Conservation (phyloP, 768 basidiomycete species). For the Kwoniella dendrophila region DNA sequence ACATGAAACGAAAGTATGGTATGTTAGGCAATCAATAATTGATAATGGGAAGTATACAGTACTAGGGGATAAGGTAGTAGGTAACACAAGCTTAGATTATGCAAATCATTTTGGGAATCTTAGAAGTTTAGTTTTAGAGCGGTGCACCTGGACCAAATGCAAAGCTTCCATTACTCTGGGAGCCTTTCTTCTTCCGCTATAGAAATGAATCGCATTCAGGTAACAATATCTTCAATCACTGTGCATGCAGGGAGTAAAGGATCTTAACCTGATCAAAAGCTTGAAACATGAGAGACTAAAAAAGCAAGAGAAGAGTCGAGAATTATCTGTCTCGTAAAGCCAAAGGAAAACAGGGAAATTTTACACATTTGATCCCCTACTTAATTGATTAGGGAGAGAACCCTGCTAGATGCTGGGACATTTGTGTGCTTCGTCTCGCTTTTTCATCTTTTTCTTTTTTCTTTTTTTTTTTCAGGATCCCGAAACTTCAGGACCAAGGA, state of each 20-base stretch:
- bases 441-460: not conserved
- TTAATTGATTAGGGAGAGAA: not conserved
- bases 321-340: no score
- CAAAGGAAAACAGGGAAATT: no score
- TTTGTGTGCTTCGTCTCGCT: not conserved
- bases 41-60: no score
- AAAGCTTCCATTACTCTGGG: not conserved
- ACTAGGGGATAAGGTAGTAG: no score
- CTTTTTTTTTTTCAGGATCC: slow-evolving; percentile 1
- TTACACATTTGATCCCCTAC: no score
- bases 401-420: no score
- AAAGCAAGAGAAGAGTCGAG: no score
- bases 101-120: not conserved
- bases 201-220: not conserved
- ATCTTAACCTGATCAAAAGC: no score
- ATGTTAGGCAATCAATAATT: not conserved
- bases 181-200: not conserved
- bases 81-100: slow-evolving; percentile 2
- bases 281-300: no score
- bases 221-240: not conserved
- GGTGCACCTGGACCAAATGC: not conserved
- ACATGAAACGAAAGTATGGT: slow-evolving; percentile 4
- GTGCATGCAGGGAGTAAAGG: no score
- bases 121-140: not conserved
- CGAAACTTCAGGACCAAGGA: not conserved